Evolutionary conservation across 208 protist genomes (phyloP).

Genomic region (Trypanosoma rangeli): DNA sequence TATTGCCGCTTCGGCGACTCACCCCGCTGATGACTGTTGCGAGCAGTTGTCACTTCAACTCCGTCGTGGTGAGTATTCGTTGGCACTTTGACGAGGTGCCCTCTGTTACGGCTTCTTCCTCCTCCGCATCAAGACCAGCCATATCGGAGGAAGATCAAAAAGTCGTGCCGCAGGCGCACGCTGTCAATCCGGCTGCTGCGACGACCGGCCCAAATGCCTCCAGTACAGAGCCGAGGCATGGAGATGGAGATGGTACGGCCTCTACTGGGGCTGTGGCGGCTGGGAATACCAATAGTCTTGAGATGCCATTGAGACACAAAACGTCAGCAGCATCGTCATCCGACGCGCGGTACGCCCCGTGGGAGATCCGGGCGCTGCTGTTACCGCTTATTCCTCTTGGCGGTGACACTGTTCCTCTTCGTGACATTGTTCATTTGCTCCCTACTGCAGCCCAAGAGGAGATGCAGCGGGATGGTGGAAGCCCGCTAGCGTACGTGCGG

Average conservation of each 20-base stretch:
- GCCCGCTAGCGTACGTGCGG: conserved; percentile 26
- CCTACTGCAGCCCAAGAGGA: conserved; percentile 33
- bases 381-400: conserved; percentile 39
- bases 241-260: not conserved
- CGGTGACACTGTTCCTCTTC: conserved; percentile 13
- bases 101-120: not conserved
- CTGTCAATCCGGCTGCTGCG: not conserved
- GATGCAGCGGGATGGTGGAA: conserved; percentile 29
- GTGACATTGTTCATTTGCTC: conserved; percentile 18
- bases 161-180: conserved; percentile 11
- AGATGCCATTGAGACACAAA: not conserved
- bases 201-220: not conserved
- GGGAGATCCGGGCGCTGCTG: conserved; percentile 57
- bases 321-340: not conserved
- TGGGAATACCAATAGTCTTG: not conserved
- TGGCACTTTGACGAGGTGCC: conserved; percentile 2
- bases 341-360: conserved; percentile 39
- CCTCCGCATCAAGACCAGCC: not conserved
- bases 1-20: conserved; percentile 2
- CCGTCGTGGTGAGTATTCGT: not conserved
- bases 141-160: conserved; percentile 25
- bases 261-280: not conserved
- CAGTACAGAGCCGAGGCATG: not conserved
- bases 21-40: not conserved
- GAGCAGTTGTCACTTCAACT: not conserved